Evolutionary conservation across 2,329 filamentous ascomycete species (phyloP).

Genomic region (Aspergillus sp.): DNA sequence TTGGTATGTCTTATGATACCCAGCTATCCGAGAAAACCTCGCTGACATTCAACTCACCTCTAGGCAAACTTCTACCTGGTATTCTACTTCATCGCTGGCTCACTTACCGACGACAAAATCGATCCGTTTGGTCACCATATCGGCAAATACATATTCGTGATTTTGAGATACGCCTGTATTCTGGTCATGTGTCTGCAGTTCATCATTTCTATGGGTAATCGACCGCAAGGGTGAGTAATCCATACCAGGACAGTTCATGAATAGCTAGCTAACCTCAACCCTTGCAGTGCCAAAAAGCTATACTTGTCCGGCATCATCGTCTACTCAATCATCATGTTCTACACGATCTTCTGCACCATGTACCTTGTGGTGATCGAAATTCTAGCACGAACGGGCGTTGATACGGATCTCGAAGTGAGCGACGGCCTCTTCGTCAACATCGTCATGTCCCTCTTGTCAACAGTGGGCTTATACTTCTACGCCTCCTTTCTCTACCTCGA

Average conservation of each 20-base stretch:
- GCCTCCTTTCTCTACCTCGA: slow-evolving; percentile 97
- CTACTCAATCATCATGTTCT: slow-evolving; percentile 93
- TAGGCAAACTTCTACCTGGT: slow-evolving; percentile 96
- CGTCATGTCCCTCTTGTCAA: slow-evolving; percentile 85
- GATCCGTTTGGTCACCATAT: slow-evolving; percentile 92
- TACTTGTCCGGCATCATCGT: slow-evolving; percentile 85
- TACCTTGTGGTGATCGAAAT: slow-evolving; percentile 90
- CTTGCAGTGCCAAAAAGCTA: slow-evolving; percentile 70
- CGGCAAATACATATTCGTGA: slow-evolving; percentile 79
- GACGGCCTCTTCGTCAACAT: slow-evolving; percentile 95
- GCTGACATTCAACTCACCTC: slow-evolving; percentile 14
- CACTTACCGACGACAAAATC: slow-evolving; percentile 72
- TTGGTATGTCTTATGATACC: slow-evolving; percentile 51
- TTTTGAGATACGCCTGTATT: slow-evolving; percentile 81
- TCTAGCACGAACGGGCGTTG: slow-evolving; percentile 49
- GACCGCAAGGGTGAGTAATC: slow-evolving; percentile 72
- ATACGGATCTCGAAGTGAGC: slow-evolving; percentile 58
- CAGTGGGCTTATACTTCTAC: slow-evolving; percentile 89
- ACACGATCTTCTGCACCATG: slow-evolving; percentile 85
- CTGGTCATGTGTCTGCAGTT: slow-evolving; percentile 93
- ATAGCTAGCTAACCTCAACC: slow-evolving; percentile 12
- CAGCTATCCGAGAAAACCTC: neutral
- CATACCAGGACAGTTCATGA: neutral
- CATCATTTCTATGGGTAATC: slow-evolving; percentile 92
- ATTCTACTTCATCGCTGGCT: slow-evolving; percentile 96